These are phyloP conservation scores for Suaeda aralocaspica DNA, from an alignment of 148 eudicot genomes.

Conservation along the genomic window DNA sequence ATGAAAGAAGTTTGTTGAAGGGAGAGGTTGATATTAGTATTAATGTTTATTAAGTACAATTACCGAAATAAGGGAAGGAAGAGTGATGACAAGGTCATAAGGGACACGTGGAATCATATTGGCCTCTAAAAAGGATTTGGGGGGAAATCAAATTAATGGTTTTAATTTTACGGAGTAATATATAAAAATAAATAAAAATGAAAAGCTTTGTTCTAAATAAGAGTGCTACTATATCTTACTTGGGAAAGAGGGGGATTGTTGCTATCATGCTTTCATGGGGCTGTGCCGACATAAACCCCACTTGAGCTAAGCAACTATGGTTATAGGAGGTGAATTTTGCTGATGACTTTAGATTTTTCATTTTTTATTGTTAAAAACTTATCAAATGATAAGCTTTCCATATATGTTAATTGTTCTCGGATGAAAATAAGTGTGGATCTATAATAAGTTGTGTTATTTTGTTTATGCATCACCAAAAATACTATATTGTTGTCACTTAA, in stretches of 20 bases:
- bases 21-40: not conserved
- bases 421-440: too few relatives aligned
- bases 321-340: not conserved
- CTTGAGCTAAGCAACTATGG: not conserved
- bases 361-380: too few relatives aligned
- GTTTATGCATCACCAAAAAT: too few relatives aligned
- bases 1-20: not conserved
- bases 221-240: not conserved
- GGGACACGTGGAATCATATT: slow-evolving; percentile 26
- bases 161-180: too few relatives aligned
- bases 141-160: slow-evolving; percentile 11
- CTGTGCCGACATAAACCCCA: slow-evolving; percentile 32
- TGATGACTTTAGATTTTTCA: not conserved
- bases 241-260: slow-evolving; percentile 9
- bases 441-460: too few relatives aligned
- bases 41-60: not conserved
- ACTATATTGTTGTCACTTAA: too few relatives aligned
- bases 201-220: too few relatives aligned
- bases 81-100: slow-evolving; percentile 23
- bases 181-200: too few relatives aligned
- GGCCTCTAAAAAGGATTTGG: slow-evolving; percentile 22
- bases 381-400: too few relatives aligned
- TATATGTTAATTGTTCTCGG: too few relatives aligned
- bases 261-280: slow-evolving; percentile 25
- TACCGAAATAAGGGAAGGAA: slow-evolving; percentile 11